Base-by-base conservation (phyloP, 495 filamentous ascomycete species). In the Clavariopsis aquatica region DNA sequence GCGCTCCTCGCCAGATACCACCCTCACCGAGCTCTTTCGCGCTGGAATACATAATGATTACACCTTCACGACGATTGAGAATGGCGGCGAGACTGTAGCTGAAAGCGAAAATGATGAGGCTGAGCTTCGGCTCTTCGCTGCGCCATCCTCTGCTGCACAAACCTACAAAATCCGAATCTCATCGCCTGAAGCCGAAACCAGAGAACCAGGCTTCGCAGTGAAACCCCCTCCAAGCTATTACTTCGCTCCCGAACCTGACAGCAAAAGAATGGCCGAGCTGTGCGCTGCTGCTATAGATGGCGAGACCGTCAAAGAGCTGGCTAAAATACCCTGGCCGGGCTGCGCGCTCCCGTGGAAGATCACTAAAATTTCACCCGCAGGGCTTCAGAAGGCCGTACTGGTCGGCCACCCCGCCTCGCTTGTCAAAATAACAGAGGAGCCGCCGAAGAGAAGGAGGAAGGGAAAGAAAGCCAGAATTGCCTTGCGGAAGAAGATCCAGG, bases 311-410 rank as follows among this genome's bases (percentile, higher is more conserved):
- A 27, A 78, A 0, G 64, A 72, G 5, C 66, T 75, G 57, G 72
- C 79, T 17, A 24, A 47, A 31, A 66, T 60, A 63, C 73, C 69
- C 62, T 72, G 82, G 13, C 84, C 83, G 78, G 82, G 82, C 0
- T 75, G 82, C 24, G 81, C 80, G 63, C 72, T 82, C 57, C 82
- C 83, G 3, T 86, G 84, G 84, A 76, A 78, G 52, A 81, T 85
- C 31, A 77, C 17, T 9, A 70, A 65, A n/a, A 66, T 74, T 10
- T 36, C 59, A 2, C 19, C 45, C 6, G 17, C 31, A 17, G 60
- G 67, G 3, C 24, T 70, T 23, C 57, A 52, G 64, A 63, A 60
- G 41, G 36, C 26, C 2, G 49, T 70, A 8, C n/a, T 36, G 12
- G 47, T 62, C 26, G 60, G 52, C 26, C 43, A 47, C 8, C 46